These are phyloP conservation scores for Cyclotella distinguenda DNA, from an alignment of 108 stramenopile genomes.

Conservation along the genomic window DNA sequence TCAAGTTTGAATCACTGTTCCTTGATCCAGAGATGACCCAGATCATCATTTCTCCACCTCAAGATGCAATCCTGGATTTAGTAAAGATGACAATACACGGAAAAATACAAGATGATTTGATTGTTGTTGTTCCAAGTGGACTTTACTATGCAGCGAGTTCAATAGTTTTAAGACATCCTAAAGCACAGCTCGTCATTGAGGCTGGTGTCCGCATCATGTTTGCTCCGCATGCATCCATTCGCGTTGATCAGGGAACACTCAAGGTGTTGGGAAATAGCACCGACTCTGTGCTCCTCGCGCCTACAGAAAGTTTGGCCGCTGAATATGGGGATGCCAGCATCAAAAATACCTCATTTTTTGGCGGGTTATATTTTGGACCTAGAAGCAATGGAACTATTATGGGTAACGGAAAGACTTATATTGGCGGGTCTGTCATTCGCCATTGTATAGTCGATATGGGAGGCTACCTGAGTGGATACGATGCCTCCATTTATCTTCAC, in stretches of 20 bases:
- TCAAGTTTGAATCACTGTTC: conserved; percentile 4
- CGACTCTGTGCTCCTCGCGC: neutral
- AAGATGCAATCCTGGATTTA: conserved; percentile 3
- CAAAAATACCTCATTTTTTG: neutral
- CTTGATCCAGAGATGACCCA: conserved; percentile 20
- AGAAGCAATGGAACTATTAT: neutral
- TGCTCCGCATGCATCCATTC: conserved; percentile 15
- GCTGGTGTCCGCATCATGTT: conserved; percentile 20
- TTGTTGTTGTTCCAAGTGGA: neutral
- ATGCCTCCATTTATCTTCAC: conserved; percentile 7
- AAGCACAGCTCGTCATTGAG: conserved; percentile 7
- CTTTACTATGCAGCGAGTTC: conserved; percentile 13
- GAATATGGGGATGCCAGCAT: neutral
- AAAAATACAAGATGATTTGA: conserved; percentile 2
- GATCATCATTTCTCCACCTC: conserved; percentile 3
- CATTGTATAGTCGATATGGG: conserved; percentile 6
- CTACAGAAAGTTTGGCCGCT: neutral
- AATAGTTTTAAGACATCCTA: conserved; percentile 11
- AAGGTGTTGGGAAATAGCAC: conserved; percentile 3
- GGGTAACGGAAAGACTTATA: conserved; percentile 9
- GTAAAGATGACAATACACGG: conserved; percentile 14
- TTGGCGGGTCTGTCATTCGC: conserved; percentile 8
- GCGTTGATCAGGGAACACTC: conserved; percentile 12
- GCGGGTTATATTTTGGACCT: conserved; percentile 16
- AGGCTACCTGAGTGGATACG: conserved; percentile 1